Conservation (phyloP, 129 eudicot species). For the Lactuca saligna region DNA sequence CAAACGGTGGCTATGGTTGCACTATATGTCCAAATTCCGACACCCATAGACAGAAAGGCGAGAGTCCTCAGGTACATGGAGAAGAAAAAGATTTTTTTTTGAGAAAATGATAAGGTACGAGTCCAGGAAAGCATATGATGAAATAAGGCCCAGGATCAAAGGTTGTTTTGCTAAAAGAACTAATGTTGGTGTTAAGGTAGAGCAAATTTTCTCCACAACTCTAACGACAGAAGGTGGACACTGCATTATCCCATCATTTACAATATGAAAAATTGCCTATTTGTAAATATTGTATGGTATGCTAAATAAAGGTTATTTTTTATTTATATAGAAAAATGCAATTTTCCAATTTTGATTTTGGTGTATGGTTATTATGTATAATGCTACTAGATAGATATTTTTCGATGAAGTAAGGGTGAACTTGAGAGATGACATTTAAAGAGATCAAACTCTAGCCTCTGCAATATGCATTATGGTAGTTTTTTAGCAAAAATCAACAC, state of each 20-base stretch:
- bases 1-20: conserved; percentile 53
- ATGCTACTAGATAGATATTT: no score
- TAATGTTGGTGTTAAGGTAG: conserved; percentile 59
- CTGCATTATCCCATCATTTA: conserved; percentile 71
- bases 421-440: no score
- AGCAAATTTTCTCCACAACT: conserved; percentile 55
- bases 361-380: no score
- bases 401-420: no score
- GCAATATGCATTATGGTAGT: no score
- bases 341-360: background rate
- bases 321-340: background rate
- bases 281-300: background rate
- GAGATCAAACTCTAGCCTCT: no score
- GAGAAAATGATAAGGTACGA: conserved; percentile 96
- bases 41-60: conserved; percentile 79
- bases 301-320: background rate
- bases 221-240: conserved; percentile 49
- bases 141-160: conserved; percentile 90
- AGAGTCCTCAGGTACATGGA: conserved; percentile 87
- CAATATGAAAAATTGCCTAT: background rate
- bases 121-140: conserved; percentile 95
- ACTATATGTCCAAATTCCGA: conserved; percentile 50
- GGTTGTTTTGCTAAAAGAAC: conserved; percentile 92
- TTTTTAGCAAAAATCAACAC: no score
- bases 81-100: conserved; percentile 93